A percentile compares a stretch with the other conserved stretches of the same genome.
Conservation (phyloP, 805 yeast genomes). For the Zygosaccharomyces bisporus region DNA sequence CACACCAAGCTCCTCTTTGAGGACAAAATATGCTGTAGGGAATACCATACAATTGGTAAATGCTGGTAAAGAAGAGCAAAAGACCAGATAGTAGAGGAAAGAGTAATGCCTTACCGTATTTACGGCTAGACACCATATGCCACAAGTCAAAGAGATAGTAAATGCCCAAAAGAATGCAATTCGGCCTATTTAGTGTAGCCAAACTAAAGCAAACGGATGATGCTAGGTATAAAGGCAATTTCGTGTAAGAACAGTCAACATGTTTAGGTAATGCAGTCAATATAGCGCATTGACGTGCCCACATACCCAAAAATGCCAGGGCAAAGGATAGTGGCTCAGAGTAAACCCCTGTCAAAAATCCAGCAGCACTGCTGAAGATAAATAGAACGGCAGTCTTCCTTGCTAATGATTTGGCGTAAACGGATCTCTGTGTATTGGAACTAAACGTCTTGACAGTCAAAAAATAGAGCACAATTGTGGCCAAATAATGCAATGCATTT, state of each 20-base stretch:
- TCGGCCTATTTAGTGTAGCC: slow-evolving; percentile 67
- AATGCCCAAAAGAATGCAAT: slow-evolving; percentile 69
- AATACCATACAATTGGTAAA: slow-evolving; percentile 42
- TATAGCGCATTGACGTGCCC: slow-evolving; percentile 42
- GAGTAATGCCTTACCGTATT: slow-evolving; percentile 20
- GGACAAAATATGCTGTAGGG: slow-evolving; percentile 68
- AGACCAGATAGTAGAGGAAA: slow-evolving; percentile 53
- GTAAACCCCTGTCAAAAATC: slow-evolving; percentile 70
- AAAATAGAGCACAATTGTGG: slow-evolving; percentile 47
- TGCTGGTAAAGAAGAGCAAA: slow-evolving; percentile 45
- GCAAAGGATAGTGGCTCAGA: slow-evolving; percentile 71
- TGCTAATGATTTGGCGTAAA: slow-evolving; percentile 28
- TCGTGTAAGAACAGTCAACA: slow-evolving; percentile 12
- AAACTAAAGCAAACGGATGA: slow-evolving; percentile 44
- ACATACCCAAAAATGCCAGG: slow-evolving; percentile 54
- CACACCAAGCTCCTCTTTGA: slow-evolving; percentile 76
- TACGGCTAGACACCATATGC: slow-evolving; percentile 19
- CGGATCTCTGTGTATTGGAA: slow-evolving; percentile 14
- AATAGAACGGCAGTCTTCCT: slow-evolving; percentile 44
- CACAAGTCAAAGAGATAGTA: slow-evolving; percentile 57
- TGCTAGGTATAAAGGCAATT: slow-evolving; percentile 21
- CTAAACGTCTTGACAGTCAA: slow-evolving; percentile 43
- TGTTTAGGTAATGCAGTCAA: slow-evolving; percentile 15
- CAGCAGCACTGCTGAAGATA: slow-evolving; percentile 72
- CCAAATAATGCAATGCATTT: slow-evolving; percentile 49